phyloP scores from a whole-genome alignment of 106 monocot genomes.

The Hemerocallis citrina region DNA sequence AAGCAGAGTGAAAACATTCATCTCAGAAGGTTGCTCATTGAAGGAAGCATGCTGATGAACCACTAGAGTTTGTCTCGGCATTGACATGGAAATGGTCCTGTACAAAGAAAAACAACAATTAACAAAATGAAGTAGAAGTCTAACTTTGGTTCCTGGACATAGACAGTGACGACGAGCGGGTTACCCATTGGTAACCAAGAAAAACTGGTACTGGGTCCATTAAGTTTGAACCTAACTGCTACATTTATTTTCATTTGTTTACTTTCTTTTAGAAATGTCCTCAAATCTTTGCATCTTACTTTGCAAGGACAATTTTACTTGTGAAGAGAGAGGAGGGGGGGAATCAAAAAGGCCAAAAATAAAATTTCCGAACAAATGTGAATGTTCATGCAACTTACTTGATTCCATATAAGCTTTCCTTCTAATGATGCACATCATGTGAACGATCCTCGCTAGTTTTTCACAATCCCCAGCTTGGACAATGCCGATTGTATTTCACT shows the following conservation, averaged over 20 bases:
- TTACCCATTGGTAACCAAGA: no score
- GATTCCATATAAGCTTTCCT: not conserved
- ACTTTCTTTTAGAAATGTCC: no score
- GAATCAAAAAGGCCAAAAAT: not conserved
- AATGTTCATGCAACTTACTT: slow-evolving; percentile 1
- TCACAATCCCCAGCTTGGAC: slow-evolving; percentile 27
- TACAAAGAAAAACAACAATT: not conserved
- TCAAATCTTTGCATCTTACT: no score
- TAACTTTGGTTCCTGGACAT: not conserved
- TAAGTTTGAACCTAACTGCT: no score
- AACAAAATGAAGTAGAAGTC: slow-evolving; percentile 1
- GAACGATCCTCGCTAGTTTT: not conserved
- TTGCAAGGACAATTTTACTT: not conserved
- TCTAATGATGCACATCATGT: not conserved
- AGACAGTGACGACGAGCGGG: no score
- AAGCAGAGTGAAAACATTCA: not conserved
- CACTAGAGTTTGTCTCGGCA: not conserved
- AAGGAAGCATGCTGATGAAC: no score
- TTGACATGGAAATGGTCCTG: not conserved
- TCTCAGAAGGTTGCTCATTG: no score
- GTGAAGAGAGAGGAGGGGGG: not conserved
- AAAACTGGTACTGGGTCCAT: not conserved
- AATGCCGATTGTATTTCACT: slow-evolving; percentile 48
- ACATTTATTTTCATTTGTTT: no score
- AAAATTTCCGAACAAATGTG: not conserved